These are phyloP conservation scores for Tripterygium wilfordii DNA, from an alignment of 177 flowering plant genomes.

Conservation along the genomic window DNA sequence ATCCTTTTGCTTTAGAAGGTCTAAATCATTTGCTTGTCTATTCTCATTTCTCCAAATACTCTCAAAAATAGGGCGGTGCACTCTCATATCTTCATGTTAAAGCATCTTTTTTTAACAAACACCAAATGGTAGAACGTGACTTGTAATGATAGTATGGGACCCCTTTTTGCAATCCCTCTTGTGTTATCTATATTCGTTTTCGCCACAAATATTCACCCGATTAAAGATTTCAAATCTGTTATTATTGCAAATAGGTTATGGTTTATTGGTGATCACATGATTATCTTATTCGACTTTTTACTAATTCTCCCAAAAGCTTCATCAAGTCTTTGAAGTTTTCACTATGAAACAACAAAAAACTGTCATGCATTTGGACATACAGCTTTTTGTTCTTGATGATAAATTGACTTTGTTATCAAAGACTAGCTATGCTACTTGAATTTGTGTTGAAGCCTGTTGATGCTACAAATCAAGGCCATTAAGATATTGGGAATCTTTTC, in stretches of 20 bases:
- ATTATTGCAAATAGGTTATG: slow-evolving; percentile 15
- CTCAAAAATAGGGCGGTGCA: slow-evolving; percentile 14
- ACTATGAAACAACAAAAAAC: too few species aligned
- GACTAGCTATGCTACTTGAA: too few species aligned
- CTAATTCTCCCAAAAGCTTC: too few species aligned
- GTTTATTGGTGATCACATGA: slow-evolving; percentile 12
- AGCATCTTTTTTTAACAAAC: slow-evolving; percentile 14
- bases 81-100: slow-evolving; percentile 17
- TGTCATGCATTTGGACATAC: too few species aligned
- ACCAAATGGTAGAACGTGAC: slow-evolving; percentile 17
- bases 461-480: too few species aligned
- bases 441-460: too few species aligned
- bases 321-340: too few species aligned
- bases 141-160: slow-evolving; percentile 23
- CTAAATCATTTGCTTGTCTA: slow-evolving; percentile 28
- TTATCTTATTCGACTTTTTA: too few species aligned
- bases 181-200: slow-evolving; percentile 1
- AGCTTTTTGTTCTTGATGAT: too few species aligned
- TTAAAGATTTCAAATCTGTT: slow-evolving; percentile 19
- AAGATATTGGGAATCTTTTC: too few species aligned
- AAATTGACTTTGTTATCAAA: too few species aligned
- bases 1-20: slow-evolving; percentile 20
- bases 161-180: slow-evolving; percentile 4
- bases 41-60: slow-evolving; percentile 8
- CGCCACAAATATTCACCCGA: slow-evolving; percentile 2